Evolutionary conservation across 140 eudicot species (phyloP), one percentile per base, ranked within the genome.

Genomic region (Bidens hawaiensis): DNA sequence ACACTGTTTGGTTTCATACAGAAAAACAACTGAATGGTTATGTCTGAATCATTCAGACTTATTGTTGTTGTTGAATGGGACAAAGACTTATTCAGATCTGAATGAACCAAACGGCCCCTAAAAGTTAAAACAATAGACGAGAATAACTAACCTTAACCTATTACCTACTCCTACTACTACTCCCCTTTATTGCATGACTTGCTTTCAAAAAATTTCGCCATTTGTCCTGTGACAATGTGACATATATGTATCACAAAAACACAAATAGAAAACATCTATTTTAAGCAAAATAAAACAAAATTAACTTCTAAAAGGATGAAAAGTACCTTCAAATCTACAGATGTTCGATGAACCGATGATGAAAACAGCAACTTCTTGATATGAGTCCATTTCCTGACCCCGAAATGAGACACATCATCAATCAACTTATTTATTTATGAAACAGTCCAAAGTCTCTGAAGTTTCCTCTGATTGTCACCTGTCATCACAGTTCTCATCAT

Each of bases 191-290:
- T 22, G 81, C 78, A 53, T 73, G 72, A 50, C 90, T 88, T 55
- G 96, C 96, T 79, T 85, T 88, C 43, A 88, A 63, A 71, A 89
- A 95, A 80, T 89, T 89, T 48, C 97, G 81, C 97, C 97, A 89
- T 74, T 89, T 89, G 81, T 89, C 97, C 97, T 89, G 78, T 9
- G 14, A 18, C 59, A 31, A 31, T 36, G 40, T 28, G 54, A n/a
- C n/a, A n/a, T n/a, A n/a, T n/a, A n/a, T n/a, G n/a, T n/a, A n/a
- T 50, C 50, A 17, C 46, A 24, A 27, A 17, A 30, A 62, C 25
- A 53, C 52, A 23, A 40, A 24, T 3, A 60, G 42, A 21, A 31
- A 27, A 68, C 13, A 41, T 23, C n/a, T 22, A 11, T 28, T 30
- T 21, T 38, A 10, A 15, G 12, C 48, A 18, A 18, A 8, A 28